These are phyloP conservation scores for Linnemannia elongata DNA, from an alignment of 192 early-diverging fungal genomes.

Conservation along the genomic window DNA sequence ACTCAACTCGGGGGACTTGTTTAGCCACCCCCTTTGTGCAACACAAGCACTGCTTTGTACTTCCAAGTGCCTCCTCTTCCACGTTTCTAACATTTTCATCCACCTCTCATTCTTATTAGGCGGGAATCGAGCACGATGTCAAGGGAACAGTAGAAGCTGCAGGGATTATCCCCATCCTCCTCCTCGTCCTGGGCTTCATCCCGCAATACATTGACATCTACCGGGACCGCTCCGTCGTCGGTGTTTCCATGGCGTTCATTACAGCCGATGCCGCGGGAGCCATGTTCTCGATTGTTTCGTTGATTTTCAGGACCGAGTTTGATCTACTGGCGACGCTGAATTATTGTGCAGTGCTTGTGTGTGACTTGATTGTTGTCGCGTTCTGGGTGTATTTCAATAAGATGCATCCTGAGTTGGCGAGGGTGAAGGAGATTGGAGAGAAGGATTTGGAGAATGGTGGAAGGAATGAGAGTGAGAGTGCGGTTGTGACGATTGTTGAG, in stretches of 20 bases:
- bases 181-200: conserved; percentile 56
- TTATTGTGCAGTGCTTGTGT: conserved; percentile 38
- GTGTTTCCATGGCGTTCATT: conserved; percentile 60
- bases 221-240: conserved; percentile 51
- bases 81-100: neutral
- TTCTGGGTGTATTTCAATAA: conserved; percentile 45
- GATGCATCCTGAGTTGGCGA: conserved; percentile 20
- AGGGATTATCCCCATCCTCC: conserved; percentile 59
- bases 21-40: too few relatives aligned
- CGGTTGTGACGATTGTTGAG: neutral
- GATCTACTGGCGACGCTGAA: conserved; percentile 42
- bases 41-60: neutral
- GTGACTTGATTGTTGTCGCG: conserved; percentile 32
- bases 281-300: conserved; percentile 58
- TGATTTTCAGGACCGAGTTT: conserved; percentile 35
- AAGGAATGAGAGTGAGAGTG: neutral
- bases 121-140: conserved; percentile 34
- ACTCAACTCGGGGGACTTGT: too few relatives aligned
- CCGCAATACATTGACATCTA: conserved; percentile 63
- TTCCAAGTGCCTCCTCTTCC: neutral
- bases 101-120: conserved; percentile 19
- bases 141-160: conserved; percentile 53
- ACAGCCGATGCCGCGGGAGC: conserved; percentile 58
- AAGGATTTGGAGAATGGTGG: neutral
- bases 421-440: neutral